Evolutionary conservation across 179 eudicot genomes (phyloP).

Genomic region (Patellifolia procumbens): DNA sequence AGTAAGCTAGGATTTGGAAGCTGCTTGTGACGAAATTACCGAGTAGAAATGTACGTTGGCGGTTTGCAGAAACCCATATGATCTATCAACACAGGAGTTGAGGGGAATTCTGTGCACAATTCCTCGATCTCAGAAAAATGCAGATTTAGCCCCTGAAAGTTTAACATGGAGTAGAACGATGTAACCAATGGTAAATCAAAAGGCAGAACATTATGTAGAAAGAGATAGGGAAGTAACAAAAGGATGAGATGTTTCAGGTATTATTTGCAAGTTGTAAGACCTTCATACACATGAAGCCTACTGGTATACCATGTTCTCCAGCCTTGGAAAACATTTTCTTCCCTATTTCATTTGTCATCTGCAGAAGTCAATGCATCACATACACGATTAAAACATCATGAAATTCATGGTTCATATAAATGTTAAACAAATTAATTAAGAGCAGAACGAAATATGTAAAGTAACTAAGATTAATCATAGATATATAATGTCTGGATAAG

Average conservation of each 20-base stretch:
- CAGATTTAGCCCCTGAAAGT: conserved; percentile 71
- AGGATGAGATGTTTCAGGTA: neutral
- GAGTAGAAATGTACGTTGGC: conserved; percentile 49
- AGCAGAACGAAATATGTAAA: neutral
- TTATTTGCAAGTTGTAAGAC: conserved; percentile 33
- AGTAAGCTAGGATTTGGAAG: conserved; percentile 7
- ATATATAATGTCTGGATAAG: neutral
- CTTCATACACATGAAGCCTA: conserved; percentile 96
- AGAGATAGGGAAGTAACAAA: neutral
- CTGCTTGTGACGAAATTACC: neutral
- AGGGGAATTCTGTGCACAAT: conserved; percentile 70
- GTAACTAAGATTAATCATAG: neutral
- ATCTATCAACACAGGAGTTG: conserved; percentile 75
- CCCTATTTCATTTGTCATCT: conserved; percentile 93
- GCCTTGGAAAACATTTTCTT: conserved; percentile 79
- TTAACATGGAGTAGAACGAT: conserved; percentile 9
- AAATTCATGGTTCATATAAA: neutral
- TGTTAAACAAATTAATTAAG: neutral
- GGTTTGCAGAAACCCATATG: conserved; percentile 92
- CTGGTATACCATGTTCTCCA: conserved; percentile 85
- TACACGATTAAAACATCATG: neutral
- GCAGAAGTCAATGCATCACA: conserved; percentile 19
- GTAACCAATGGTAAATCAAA: neutral
- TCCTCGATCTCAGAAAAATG: conserved; percentile 73
- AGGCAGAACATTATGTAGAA: neutral